Percentiles rank a stretch among this genome's conserved stretches.
Evolutionary conservation across 2,329 filamentous ascomycete genomes (phyloP).

Genomic region (Hymenoscyphus linearis): DNA sequence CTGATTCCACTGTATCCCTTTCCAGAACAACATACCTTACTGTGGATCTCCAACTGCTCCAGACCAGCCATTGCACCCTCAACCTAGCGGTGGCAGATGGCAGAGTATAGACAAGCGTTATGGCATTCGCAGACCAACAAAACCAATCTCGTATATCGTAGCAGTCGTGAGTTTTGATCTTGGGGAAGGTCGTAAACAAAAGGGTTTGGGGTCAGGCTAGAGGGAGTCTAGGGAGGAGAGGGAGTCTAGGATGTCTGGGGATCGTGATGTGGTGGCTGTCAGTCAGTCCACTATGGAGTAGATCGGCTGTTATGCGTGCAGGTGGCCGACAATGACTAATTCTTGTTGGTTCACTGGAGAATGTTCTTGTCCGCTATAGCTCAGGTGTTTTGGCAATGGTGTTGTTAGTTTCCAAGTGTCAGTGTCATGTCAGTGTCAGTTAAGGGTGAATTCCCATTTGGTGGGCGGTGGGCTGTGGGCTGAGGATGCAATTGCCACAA

Average conservation of each 20-base stretch:
- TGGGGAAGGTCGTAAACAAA: neutral
- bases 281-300: too few species aligned
- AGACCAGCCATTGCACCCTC: conserved; percentile 84
- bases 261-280: neutral
- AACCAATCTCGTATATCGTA: neutral
- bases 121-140: conserved; percentile 7
- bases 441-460: neutral
- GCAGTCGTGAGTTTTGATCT: conserved; percentile 2
- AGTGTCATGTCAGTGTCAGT: neutral
- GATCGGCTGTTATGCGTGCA: neutral
- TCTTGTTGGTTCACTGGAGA: neutral
- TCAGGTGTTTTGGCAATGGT: neutral
- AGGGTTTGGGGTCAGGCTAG: neutral
- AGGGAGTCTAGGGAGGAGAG: too few species aligned
- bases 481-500: neutral
- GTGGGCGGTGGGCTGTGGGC: neutral
- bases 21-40: conserved; percentile 62
- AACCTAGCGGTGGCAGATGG: conserved; percentile 39
- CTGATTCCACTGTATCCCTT: conserved; percentile 1
- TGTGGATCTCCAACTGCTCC: conserved; percentile 95
- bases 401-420: neutral
- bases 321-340: neutral
- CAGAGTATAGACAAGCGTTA: conserved; percentile 12
- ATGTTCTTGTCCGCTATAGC: neutral
- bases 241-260: neutral